Percentiles rank a stretch among this genome's conserved stretches.
Conservation (phyloP, 495 filamentous ascomycete species). For the Trichoderma virens region DNA sequence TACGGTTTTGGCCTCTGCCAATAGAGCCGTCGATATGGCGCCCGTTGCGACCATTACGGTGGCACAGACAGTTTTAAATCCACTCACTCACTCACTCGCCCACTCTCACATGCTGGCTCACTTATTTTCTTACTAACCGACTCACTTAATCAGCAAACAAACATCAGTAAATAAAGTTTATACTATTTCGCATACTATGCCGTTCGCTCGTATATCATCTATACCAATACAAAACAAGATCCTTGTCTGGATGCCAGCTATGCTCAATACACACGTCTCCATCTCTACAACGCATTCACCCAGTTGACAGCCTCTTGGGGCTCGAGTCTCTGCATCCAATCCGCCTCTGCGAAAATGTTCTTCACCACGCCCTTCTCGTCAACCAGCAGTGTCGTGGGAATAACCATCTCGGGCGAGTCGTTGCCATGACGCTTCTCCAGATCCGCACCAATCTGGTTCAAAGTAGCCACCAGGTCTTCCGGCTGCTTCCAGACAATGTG, state of each 20-base stretch:
- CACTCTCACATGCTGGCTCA: no score
- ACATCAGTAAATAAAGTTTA: no score
- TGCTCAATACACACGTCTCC: background rate
- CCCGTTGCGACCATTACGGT: background rate
- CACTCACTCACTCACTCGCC: background rate
- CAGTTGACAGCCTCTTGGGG: constrained; percentile 25
- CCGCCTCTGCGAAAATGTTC: constrained; percentile 27
- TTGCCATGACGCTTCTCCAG: constrained; percentile 23
- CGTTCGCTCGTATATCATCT: background rate
- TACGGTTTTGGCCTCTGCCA: background rate
- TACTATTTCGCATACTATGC: background rate
- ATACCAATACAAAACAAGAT: background rate
- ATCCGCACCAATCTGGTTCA: constrained; percentile 23
- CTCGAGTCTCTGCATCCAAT: constrained; percentile 27
- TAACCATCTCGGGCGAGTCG: constrained; percentile 23
- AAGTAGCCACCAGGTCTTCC: constrained; percentile 14
- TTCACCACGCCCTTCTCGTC: constrained; percentile 25
- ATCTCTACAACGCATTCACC: constrained; percentile 19
- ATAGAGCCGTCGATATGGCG: background rate
- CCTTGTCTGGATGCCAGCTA: background rate
- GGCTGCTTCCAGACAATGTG: constrained; percentile 24
- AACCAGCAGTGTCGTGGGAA: constrained; percentile 29
- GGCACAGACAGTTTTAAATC: background rate
- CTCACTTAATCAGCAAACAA: no score
- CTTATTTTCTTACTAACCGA: no score